Conservation (phyloP, 2,329 filamentous ascomycete genomes). For the Alternaria infectoria region DNA sequence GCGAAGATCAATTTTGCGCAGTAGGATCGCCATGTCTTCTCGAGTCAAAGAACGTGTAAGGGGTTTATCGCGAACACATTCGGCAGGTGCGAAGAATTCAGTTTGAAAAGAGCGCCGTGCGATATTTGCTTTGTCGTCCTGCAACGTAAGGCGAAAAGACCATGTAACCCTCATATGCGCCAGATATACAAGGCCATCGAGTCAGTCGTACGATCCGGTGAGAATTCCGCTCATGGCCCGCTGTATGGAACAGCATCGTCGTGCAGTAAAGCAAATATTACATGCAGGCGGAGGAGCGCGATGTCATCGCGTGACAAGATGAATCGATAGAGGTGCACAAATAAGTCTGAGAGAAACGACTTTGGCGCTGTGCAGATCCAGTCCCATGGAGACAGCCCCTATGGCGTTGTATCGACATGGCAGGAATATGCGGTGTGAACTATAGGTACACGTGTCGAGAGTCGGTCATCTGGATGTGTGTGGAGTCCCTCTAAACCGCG, state of each 20-base stretch:
- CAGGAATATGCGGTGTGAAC: conserved; percentile 29
- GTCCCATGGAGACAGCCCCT: background rate
- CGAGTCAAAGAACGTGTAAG: background rate
- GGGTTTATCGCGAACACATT: background rate
- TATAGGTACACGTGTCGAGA: conserved; percentile 29
- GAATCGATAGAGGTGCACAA: background rate
- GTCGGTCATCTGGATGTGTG: conserved; percentile 16
- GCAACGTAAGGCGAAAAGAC: background rate
- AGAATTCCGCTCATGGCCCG: background rate
- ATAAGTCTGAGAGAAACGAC: background rate
- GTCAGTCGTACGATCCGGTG: background rate
- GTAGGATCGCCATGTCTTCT: background rate
- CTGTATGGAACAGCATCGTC: background rate
- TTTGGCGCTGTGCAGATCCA: conserved; percentile 1
- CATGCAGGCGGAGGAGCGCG: conserved; percentile 8
- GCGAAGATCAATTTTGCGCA: background rate
- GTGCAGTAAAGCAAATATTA: conserved; percentile 7
- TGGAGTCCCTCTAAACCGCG: background rate
- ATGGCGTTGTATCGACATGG: background rate
- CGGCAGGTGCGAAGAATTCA: conserved; percentile 7
- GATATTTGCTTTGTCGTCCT: background rate
- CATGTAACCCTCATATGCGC: background rate
- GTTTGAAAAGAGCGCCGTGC: conserved; percentile 16
- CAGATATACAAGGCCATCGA: background rate
- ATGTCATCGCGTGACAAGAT: background rate